Evolutionary conservation across 345 rosid genomes (phyloP).

Genomic region (Eucalyptus coolabah): DNA sequence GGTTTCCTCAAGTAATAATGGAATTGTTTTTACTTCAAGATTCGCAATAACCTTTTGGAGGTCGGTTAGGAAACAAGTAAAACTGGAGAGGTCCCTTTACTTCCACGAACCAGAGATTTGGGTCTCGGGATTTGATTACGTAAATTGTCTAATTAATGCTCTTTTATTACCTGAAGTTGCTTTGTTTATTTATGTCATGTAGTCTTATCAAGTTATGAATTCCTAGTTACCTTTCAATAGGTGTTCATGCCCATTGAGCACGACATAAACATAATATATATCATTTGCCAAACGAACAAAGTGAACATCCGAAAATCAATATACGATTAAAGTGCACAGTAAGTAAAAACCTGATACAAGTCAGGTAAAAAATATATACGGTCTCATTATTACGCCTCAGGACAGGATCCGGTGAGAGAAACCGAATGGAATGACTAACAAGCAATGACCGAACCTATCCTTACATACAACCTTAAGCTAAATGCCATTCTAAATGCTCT

Average conservation of each 20-base stretch:
- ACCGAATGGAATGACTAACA: too few species aligned
- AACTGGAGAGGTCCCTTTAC: background rate
- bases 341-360: background rate
- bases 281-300: too few species aligned
- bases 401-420: rapidly evolving
- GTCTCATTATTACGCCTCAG: background rate
- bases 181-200: too few species aligned
- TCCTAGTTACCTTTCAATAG: background rate
- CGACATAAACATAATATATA: too few species aligned
- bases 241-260: background rate
- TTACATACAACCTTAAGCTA: too few species aligned
- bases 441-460: too few species aligned
- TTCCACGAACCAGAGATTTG: background rate
- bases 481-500: too few species aligned
- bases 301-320: too few species aligned
- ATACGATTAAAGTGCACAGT: background rate
- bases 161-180: background rate
- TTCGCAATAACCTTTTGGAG: background rate
- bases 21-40: background rate
- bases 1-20: background rate
- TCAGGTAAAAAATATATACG: background rate
- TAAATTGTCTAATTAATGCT: background rate
- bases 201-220: background rate
- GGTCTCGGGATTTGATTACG: background rate
- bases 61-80: background rate